Evolutionary conservation across 1,284 basidiomycete species (phyloP).

Genomic region (Leccinum subrobustum): DNA sequence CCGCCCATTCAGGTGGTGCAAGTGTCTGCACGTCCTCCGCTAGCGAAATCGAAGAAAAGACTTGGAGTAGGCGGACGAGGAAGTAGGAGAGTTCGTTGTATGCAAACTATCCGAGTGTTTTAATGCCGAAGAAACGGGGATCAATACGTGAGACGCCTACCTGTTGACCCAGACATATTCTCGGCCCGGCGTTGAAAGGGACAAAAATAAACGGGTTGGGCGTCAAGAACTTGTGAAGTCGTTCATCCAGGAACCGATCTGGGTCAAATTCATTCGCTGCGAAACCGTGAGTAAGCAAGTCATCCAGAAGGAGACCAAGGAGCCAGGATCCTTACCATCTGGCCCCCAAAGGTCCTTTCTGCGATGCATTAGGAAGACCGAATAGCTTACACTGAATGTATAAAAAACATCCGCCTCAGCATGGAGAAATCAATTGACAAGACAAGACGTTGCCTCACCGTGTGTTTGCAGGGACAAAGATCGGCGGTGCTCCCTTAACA

Average conservation of each 20-base stretch:
- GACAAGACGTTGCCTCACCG: conserved; percentile 33
- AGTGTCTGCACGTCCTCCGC: conserved; percentile 38
- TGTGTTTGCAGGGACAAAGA: conserved; percentile 39
- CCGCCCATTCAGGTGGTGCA: conserved; percentile 33
- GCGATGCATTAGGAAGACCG: conserved; percentile 37
- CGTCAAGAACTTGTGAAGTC: conserved; percentile 30
- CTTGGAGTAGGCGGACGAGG: conserved; percentile 41
- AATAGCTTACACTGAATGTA: conserved; percentile 30
- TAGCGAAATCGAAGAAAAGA: conserved; percentile 35
- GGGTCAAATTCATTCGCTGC: conserved; percentile 40
- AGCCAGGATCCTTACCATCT: conserved; percentile 28
- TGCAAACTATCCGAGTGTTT: conserved; percentile 34
- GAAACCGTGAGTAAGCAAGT: neutral
- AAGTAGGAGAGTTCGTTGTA: conserved; percentile 43
- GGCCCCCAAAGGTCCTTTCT: conserved; percentile 40
- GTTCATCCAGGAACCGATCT: conserved; percentile 39
- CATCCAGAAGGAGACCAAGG: neutral
- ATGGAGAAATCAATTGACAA: conserved; percentile 24
- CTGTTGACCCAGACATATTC: conserved; percentile 49
- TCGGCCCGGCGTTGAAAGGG: conserved; percentile 44
- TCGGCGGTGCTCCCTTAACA: conserved; percentile 31
- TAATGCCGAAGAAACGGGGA: neutral
- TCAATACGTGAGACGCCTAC: conserved; percentile 18
- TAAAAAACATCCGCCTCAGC: neutral
- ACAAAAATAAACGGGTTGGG: conserved; percentile 40